These are phyloP conservation scores for Talaromyces stipitatus DNA, from an alignment of 495 filamentous ascomycete species.

Conservation along the genomic window DNA sequence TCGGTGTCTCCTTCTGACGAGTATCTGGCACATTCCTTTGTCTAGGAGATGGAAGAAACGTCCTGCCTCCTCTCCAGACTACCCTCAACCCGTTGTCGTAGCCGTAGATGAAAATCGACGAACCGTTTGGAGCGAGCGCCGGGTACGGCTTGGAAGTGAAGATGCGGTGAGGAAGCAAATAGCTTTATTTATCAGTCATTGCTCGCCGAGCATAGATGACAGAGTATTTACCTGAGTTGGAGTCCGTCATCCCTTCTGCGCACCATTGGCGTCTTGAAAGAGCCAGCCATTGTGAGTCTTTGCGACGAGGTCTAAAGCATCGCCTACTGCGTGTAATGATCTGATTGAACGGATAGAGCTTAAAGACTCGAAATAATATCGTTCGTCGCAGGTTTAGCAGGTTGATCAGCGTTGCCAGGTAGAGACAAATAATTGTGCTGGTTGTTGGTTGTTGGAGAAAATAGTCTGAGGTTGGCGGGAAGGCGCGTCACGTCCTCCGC, in stretches of 20 bases:
- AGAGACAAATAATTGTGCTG: neutral
- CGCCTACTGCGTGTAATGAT: neutral
- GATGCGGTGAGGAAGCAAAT: constrained; percentile 66
- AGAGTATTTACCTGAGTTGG: constrained; percentile 41
- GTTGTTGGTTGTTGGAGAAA: neutral
- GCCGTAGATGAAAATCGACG: constrained; percentile 74
- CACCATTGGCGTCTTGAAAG: constrained; percentile 24
- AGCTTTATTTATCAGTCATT: constrained; percentile 41
- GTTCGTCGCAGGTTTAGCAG: neutral
- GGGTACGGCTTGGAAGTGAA: constrained; percentile 70
- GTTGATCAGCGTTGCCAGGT: neutral
- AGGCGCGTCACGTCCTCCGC: constrained; percentile 14
- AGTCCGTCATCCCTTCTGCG: constrained; percentile 35
- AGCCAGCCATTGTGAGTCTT: constrained; percentile 6
- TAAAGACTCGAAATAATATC: neutral
- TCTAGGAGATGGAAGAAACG: constrained; percentile 41
- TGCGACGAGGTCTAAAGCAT: constrained; percentile 7
- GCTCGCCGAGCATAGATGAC: constrained; percentile 1
- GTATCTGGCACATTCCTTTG: neutral
- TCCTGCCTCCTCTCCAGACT: constrained; percentile 71
- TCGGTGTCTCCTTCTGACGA: constrained; percentile 15
- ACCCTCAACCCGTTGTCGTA: constrained; percentile 71
- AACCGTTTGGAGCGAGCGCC: constrained; percentile 70
- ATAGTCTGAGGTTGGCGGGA: constrained; percentile 10
- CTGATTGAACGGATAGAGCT: neutral